phyloP scores from a whole-genome alignment of 352 stramenopile species.

The Phytopythium oedochilum region DNA sequence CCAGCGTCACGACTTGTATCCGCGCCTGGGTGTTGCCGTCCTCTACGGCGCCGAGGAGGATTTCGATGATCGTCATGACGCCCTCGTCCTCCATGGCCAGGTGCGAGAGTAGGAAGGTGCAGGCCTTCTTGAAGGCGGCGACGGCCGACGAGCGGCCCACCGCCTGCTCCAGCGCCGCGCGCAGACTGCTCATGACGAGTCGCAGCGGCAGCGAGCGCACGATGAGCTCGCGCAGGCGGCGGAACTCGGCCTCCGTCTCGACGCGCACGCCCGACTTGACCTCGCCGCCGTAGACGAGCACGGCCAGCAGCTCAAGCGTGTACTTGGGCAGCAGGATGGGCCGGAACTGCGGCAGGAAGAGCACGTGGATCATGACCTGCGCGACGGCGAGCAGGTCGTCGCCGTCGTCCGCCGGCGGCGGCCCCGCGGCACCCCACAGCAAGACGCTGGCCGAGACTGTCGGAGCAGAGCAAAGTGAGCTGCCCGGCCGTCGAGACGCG shows the following conservation, averaged over 20 bases:
- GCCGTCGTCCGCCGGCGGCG: conserved; percentile 3
- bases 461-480: neutral
- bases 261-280: conserved; percentile 14
- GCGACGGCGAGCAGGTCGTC: conserved; percentile 38
- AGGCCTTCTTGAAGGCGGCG: conserved; percentile 55
- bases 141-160: conserved; percentile 3
- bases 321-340: conserved; percentile 81
- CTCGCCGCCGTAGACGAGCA: conserved; percentile 48
- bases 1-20: conserved; percentile 72
- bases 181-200: conserved; percentile 71
- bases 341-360: conserved; percentile 68
- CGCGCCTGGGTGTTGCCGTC: conserved; percentile 84
- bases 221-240: conserved; percentile 32
- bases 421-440: conserved; percentile 33
- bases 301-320: conserved; percentile 59
- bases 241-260: conserved; percentile 30
- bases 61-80: conserved; percentile 78
- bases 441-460: conserved; percentile 1
- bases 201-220: conserved; percentile 52
- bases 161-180: conserved; percentile 53
- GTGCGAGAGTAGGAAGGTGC: conserved; percentile 47
- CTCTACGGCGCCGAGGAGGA: conserved; percentile 68
- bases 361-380: conserved; percentile 46
- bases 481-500: no score
- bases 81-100: conserved; percentile 68